phyloP scores from a whole-genome alignment of 164 flowering plant species.

The Liriodendron chinense region DNA sequence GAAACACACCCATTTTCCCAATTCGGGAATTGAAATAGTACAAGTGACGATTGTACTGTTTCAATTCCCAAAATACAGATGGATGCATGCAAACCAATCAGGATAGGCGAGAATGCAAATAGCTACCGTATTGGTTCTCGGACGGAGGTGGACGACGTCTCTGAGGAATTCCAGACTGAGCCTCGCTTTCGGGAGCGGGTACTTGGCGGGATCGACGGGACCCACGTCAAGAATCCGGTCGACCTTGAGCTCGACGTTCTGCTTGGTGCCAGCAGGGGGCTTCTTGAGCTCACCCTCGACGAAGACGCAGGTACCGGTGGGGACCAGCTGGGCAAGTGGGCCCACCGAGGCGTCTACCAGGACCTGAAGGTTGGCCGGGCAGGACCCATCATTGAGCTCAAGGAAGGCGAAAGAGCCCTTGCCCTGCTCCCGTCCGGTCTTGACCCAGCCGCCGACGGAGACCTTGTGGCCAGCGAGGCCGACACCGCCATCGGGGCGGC shows the following conservation, averaged over 20 bases:
- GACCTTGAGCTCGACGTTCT: slow-evolving; percentile 76
- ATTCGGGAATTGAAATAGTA: no score
- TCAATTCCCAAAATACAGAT: no score
- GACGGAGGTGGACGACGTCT: slow-evolving; percentile 72
- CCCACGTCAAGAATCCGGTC: slow-evolving; percentile 64
- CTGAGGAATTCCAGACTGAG: slow-evolving; percentile 74
- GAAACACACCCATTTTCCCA: no score
- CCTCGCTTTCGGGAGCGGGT: slow-evolving; percentile 79
- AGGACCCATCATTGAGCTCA: slow-evolving; percentile 87
- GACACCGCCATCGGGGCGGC: slow-evolving; percentile 42
- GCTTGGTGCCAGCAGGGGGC: slow-evolving; percentile 79
- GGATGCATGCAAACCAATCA: no score
- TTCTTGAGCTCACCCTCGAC: slow-evolving; percentile 67
- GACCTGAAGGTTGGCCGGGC: slow-evolving; percentile 79
- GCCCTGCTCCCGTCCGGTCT: slow-evolving; percentile 87
- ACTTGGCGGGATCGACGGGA: slow-evolving; percentile 63
- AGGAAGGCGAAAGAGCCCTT: slow-evolving; percentile 80
- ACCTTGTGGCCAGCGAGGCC: slow-evolving; percentile 59
- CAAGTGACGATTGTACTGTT: no score
- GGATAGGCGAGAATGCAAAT: no score
- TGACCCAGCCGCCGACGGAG: slow-evolving; percentile 85
- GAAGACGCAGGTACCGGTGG: slow-evolving; percentile 72
- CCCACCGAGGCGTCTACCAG: slow-evolving; percentile 55
- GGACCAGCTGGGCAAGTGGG: slow-evolving; percentile 44
- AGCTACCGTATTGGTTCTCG: slow-evolving; percentile 82